These are phyloP conservation scores for Rosa lucieae DNA, from an alignment of 306 rosid species.

Conservation along the genomic window DNA sequence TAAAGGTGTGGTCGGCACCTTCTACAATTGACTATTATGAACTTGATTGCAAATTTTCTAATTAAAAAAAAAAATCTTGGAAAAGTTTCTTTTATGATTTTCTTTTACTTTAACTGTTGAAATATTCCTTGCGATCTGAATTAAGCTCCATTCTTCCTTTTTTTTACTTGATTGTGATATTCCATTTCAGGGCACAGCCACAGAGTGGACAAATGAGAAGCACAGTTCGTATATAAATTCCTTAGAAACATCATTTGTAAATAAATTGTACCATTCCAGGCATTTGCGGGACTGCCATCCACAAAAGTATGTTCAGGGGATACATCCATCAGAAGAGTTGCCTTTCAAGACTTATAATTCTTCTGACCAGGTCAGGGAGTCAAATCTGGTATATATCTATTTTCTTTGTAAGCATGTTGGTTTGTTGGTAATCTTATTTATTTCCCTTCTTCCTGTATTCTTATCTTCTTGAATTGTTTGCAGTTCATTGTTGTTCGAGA, in stretches of 20 bases:
- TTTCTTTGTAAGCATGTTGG: conserved; percentile 16
- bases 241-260: conserved; percentile 80
- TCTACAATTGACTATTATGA: neutral
- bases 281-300: conserved; percentile 30
- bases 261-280: conserved; percentile 50
- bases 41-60: neutral
- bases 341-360: conserved; percentile 36
- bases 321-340: conserved; percentile 28
- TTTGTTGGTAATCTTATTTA: conserved; percentile 16
- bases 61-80: too few species aligned
- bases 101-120: neutral
- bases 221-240: conserved; percentile 68
- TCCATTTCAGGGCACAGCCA: conserved; percentile 45
- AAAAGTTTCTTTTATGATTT: neutral
- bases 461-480: conserved; percentile 30
- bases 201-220: conserved; percentile 80
- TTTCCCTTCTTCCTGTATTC: conserved; percentile 23
- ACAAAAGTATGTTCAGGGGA: conserved; percentile 32
- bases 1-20: neutral
- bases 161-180: neutral
- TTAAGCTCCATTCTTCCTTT: conserved; percentile 5
- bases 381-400: conserved; percentile 21
- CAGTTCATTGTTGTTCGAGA: conserved; percentile 56
- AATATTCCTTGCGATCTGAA: neutral
- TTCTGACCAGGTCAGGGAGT: conserved; percentile 55